A percentile compares a stretch with the other conserved stretches of the same genome.
phyloP scores from a whole-genome alignment of 305 asterid genomes.

The Solanum aculeatissimum region DNA sequence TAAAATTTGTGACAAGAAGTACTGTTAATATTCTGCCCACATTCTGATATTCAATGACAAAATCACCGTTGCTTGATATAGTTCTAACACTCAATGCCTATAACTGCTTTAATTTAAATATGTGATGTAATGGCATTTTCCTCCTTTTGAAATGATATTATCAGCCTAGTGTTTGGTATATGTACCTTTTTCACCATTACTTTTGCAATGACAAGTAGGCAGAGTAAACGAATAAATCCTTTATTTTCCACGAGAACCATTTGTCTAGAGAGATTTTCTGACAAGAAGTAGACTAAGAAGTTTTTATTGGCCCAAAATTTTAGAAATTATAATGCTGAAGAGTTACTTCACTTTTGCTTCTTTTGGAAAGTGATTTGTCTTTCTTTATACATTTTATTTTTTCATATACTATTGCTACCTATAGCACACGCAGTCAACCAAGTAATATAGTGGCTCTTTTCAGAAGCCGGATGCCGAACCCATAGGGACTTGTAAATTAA shows the following conservation, averaged over 20 bases:
- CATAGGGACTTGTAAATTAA: no score
- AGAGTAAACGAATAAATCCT: background rate
- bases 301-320: background rate
- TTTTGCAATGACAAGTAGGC: background rate
- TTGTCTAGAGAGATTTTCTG: background rate
- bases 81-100: background rate
- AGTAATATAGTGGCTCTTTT: no score
- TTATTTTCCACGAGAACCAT: background rate
- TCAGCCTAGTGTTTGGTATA: background rate
- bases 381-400: background rate
- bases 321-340: background rate
- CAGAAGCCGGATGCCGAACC: no score
- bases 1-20: background rate
- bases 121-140: background rate
- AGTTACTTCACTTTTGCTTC: background rate
- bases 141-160: background rate
- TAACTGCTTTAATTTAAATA: background rate
- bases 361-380: background rate
- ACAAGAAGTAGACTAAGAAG: background rate
- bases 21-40: background rate
- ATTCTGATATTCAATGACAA: background rate
- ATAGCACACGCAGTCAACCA: no score
- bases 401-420: no score
- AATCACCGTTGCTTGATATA: background rate
- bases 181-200: background rate